These are phyloP conservation scores for Cyberlindnera euphorbiiphila DNA, from an alignment of 805 yeast genomes.

Conservation along the genomic window DNA sequence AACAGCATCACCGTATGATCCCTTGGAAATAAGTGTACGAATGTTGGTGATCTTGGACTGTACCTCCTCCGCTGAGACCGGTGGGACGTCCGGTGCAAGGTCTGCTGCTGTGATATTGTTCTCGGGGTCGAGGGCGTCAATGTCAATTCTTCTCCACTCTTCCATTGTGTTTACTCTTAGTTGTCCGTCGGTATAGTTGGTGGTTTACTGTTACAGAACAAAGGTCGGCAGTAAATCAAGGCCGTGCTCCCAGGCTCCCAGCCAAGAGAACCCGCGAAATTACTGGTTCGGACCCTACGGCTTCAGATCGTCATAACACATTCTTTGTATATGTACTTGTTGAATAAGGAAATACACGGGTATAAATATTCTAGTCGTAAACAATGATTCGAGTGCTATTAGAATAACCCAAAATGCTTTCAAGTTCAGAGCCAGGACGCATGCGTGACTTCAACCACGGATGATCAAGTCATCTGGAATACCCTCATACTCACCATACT, in stretches of 20 bases:
- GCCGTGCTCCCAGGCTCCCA: too few species aligned
- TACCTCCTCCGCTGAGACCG: conserved; percentile 50
- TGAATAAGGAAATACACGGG: not conserved
- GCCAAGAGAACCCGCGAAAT: not conserved
- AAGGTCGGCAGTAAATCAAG: too few species aligned
- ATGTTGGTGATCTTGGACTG: conserved; percentile 51
- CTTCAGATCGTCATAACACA: too few species aligned
- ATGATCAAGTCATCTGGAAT: conserved; percentile 67
- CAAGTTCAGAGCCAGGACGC: not conserved
- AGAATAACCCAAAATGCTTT: not conserved
- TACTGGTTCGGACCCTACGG: not conserved
- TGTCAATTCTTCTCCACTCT: conserved; percentile 93
- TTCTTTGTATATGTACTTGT: too few species aligned
- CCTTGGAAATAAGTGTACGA: conserved; percentile 63
- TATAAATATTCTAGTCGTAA: not conserved
- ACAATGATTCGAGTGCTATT: too few species aligned
- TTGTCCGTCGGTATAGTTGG: too few species aligned
- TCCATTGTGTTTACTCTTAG: conserved; percentile 45
- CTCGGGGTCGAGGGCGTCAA: conserved; percentile 88
- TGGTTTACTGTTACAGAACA: too few species aligned
- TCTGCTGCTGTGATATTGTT: conserved; percentile 58
- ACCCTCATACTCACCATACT: conserved; percentile 92
- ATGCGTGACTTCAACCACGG: conserved; percentile 30
- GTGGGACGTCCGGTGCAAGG: conserved; percentile 44
- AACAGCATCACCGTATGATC: conserved; percentile 68